These are phyloP conservation scores for Massarina eburnea DNA, from an alignment of 2,329 filamentous ascomycete genomes.

Conservation along the genomic window DNA sequence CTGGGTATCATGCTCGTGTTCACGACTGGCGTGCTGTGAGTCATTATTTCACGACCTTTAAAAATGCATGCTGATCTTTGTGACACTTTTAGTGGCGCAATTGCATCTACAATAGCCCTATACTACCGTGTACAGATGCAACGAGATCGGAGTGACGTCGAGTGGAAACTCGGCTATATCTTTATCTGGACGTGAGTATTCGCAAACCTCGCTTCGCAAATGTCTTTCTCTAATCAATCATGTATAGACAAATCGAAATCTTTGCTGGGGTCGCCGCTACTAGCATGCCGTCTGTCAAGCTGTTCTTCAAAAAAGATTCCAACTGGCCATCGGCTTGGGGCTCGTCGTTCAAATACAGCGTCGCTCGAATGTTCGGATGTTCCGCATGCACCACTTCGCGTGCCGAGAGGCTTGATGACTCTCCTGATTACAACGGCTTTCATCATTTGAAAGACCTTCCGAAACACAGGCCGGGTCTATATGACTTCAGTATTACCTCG, in stretches of 20 bases:
- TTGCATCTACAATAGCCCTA: constrained; percentile 12
- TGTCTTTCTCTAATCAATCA: not conserved
- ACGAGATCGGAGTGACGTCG: constrained; percentile 4
- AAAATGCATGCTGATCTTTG: not conserved
- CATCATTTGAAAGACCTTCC: too few relatives aligned
- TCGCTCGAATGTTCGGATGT: too few relatives aligned
- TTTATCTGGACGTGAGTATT: constrained; percentile 3
- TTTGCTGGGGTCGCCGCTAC: constrained; percentile 1
- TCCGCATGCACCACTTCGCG: too few relatives aligned
- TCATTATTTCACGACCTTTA: not conserved
- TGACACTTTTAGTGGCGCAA: constrained; percentile 4
- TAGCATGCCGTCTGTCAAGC: constrained; percentile 2
- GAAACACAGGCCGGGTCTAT: too few relatives aligned
- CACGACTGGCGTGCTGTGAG: constrained; percentile 2
- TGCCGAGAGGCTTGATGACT: too few relatives aligned
- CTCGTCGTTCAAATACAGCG: too few relatives aligned
- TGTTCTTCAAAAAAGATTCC: not conserved
- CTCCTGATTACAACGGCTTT: too few relatives aligned
- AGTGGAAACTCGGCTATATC: constrained; percentile 9
- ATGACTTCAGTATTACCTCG: too few relatives aligned
- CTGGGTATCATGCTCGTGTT: constrained; percentile 7
- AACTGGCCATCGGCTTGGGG: not conserved
- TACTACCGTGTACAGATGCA: constrained; percentile 12
- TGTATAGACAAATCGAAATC: constrained; percentile 2
- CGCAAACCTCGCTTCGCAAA: not conserved